Percentiles rank a stretch among this genome's conserved stretches.
Evolutionary conservation across 768 basidiomycete genomes (phyloP).

Genomic region (Auricularia cornea): DNA sequence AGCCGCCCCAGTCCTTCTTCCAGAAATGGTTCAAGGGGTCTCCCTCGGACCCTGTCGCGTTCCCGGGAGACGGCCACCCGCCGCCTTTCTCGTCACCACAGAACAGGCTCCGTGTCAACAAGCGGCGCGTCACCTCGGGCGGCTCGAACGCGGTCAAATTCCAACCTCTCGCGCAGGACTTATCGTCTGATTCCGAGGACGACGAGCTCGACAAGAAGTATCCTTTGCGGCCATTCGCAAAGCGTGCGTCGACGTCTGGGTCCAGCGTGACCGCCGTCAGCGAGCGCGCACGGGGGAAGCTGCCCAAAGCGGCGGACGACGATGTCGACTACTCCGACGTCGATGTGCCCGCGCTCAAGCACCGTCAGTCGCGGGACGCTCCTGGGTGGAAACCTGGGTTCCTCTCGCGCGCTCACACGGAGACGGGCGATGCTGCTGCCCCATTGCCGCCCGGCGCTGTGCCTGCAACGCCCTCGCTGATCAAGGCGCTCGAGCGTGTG

Average conservation of each 20-base stretch:
- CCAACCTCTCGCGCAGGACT: constrained; percentile 7
- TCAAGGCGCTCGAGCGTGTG: constrained; percentile 54
- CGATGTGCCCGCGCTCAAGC: constrained; percentile 24
- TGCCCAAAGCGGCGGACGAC: constrained; percentile 9
- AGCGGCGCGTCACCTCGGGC: constrained; percentile 2
- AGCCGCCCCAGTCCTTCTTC: constrained; percentile 47
- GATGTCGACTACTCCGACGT: constrained; percentile 39
- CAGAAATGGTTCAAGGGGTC: constrained; percentile 34
- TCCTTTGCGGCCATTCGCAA: constrained; percentile 1
- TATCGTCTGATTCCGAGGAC: constrained; percentile 6
- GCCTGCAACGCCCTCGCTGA: constrained; percentile 56
- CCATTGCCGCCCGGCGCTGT: constrained; percentile 30
- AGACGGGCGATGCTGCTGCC: constrained; percentile 13
- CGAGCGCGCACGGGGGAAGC: constrained; percentile 14
- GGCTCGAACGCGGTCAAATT: constrained; percentile 4
- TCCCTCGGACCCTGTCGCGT: constrained; percentile 12
- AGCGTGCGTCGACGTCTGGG: not conserved
- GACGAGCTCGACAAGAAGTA: constrained; percentile 1
- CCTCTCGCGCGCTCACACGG: constrained; percentile 25
- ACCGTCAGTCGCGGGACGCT: constrained; percentile 9
- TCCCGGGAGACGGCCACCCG: constrained; percentile 20
- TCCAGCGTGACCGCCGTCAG: constrained; percentile 3
- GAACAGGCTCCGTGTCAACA: constrained; percentile 8
- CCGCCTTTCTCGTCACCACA: constrained; percentile 11
- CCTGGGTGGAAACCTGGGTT: constrained; percentile 45